Evolutionary conservation across 805 yeast species (phyloP).

Genomic region (Candida gorgasii): DNA sequence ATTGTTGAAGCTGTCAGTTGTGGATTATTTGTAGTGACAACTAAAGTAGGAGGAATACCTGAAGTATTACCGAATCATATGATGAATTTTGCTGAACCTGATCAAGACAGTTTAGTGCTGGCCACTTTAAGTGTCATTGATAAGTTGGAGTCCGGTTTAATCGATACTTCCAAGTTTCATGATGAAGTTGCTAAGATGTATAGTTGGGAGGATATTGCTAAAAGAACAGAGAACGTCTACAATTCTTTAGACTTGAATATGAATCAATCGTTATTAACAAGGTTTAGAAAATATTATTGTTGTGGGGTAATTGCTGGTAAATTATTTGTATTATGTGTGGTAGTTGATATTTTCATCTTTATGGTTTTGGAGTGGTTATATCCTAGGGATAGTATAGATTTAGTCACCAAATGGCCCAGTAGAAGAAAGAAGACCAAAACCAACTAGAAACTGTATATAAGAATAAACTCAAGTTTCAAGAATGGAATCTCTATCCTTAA

Average conservation of each 20-base stretch:
- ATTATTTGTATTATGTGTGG: slow-evolving; percentile 74
- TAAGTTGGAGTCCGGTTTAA: slow-evolving; percentile 51
- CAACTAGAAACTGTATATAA: neutral
- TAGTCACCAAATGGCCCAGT: slow-evolving; percentile 77
- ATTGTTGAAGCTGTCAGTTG: slow-evolving; percentile 97
- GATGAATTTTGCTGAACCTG: slow-evolving; percentile 90
- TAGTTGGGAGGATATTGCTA: slow-evolving; percentile 89
- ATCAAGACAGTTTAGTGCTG: slow-evolving; percentile 76
- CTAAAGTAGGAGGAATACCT: slow-evolving; percentile 96
- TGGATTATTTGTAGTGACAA: slow-evolving; percentile 89
- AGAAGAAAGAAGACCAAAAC: neutral
- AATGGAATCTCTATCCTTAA: slow-evolving; percentile 5
- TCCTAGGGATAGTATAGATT: slow-evolving; percentile 72
- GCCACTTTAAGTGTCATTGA: slow-evolving; percentile 73
- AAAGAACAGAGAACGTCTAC: slow-evolving; percentile 82
- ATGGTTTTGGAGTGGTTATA: slow-evolving; percentile 65
- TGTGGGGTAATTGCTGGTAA: slow-evolving; percentile 87
- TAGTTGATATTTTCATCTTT: slow-evolving; percentile 73
- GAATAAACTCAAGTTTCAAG: neutral
- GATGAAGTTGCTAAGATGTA: slow-evolving; percentile 77
- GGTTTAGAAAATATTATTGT: slow-evolving; percentile 64
- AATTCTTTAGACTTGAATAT: slow-evolving; percentile 42
- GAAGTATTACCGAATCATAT: slow-evolving; percentile 91
- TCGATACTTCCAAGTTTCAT: slow-evolving; percentile 79
- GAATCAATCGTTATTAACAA: slow-evolving; percentile 55